Conservation (phyloP, 345 rosid species). For the Moricandia arvensis region DNA sequence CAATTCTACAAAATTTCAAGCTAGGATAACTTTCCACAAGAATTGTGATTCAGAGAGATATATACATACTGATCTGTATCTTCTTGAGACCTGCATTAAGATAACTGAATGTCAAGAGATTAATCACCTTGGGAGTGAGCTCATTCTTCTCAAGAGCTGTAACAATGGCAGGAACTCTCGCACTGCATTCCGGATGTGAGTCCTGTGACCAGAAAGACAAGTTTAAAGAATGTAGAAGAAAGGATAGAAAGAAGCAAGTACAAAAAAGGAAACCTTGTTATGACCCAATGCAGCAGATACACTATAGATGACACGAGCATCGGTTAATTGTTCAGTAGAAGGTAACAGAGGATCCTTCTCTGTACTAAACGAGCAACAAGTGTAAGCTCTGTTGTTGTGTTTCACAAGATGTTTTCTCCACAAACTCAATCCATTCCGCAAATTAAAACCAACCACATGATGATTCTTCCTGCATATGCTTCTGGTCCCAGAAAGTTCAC, state of each 20-base stretch:
- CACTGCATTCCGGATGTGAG: slow-evolving; percentile 88
- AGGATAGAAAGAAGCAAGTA: not conserved
- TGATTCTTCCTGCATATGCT: no score
- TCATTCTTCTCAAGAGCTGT: slow-evolving; percentile 72
- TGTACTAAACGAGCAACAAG: slow-evolving; percentile 40
- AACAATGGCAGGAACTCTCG: slow-evolving; percentile 88
- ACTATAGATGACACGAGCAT: slow-evolving; percentile 64
- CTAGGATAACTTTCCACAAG: not conserved
- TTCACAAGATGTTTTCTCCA: slow-evolving; percentile 18
- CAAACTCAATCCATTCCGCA: slow-evolving; percentile 11
- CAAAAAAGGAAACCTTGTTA: slow-evolving; percentile 53
- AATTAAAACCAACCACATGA: not conserved
- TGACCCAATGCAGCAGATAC: slow-evolving; percentile 92
- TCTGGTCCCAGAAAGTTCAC: slow-evolving; percentile 18
- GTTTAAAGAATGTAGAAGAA: not conserved
- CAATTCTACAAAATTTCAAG: not conserved
- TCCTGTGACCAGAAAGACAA: slow-evolving; percentile 46
- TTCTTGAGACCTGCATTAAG: not conserved
- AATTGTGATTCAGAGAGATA: not conserved
- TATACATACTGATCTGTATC: not conserved
- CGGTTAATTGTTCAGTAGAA: slow-evolving; percentile 34
- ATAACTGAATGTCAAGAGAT: not conserved
- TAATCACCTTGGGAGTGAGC: slow-evolving; percentile 62
- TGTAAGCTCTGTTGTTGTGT: slow-evolving; percentile 17
- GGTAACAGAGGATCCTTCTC: slow-evolving; percentile 40